Conservation (phyloP, 257 asterid species). For the Verbena officinalis region DNA sequence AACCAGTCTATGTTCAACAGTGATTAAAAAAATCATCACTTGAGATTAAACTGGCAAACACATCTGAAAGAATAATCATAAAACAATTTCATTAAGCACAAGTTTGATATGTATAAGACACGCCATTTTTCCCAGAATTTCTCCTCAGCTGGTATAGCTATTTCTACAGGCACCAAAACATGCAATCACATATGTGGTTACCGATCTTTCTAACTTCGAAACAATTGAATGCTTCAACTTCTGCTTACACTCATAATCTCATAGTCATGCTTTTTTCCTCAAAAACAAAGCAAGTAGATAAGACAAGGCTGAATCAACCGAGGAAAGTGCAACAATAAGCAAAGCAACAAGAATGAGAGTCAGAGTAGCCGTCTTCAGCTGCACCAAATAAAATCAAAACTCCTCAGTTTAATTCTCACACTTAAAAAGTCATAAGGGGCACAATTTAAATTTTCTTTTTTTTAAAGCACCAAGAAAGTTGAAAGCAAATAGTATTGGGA, state of each 20-base stretch:
- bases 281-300: constrained; percentile 62
- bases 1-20: not conserved
- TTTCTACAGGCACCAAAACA: not conserved
- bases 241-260: not conserved
- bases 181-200: not conserved
- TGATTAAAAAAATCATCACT: not conserved
- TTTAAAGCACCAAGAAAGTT: not conserved
- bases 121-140: not conserved
- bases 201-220: not conserved
- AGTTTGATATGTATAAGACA: not conserved
- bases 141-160: not conserved
- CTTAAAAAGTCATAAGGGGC: no score
- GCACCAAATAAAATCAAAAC: constrained; percentile 40
- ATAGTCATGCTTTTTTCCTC: constrained; percentile 57
- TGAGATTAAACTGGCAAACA: not conserved
- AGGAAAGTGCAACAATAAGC: constrained; percentile 72
- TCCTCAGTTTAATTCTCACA: no score
- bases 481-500: no score
- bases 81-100: not conserved
- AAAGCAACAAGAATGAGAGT: constrained; percentile 82
- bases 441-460: no score
- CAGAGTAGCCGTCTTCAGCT: constrained; percentile 90
- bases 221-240: not conserved
- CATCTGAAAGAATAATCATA: not conserved
- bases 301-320: constrained; percentile 81